These are phyloP conservation scores for Yamadazyma olivae DNA, from an alignment of 805 yeast genomes.

Conservation along the genomic window DNA sequence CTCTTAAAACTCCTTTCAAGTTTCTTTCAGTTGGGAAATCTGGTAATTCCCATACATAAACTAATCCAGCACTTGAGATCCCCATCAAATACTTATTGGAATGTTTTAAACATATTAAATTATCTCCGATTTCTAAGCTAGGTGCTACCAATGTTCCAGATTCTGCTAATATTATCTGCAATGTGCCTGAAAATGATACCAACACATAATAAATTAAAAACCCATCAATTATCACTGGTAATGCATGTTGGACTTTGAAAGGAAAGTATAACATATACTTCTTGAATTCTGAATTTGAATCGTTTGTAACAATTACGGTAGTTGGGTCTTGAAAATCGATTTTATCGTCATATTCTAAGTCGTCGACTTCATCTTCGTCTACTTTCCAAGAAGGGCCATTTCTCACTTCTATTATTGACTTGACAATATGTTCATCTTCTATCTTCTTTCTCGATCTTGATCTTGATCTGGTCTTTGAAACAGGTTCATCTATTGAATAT, in stretches of 20 bases:
- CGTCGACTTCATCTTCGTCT: slow-evolving; percentile 35
- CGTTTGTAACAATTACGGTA: slow-evolving; percentile 42
- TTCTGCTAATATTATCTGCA: slow-evolving; percentile 42
- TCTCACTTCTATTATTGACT: slow-evolving; percentile 37
- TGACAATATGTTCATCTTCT: slow-evolving; percentile 12
- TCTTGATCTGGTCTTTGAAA: not conserved
- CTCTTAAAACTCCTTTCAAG: slow-evolving; percentile 31
- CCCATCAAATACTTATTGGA: slow-evolving; percentile 33
- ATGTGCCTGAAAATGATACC: slow-evolving; percentile 57
- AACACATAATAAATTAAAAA: slow-evolving; percentile 45
- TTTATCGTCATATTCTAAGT: slow-evolving; percentile 30
- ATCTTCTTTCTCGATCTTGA: not conserved
- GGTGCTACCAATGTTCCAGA: slow-evolving; percentile 48
- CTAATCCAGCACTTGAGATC: slow-evolving; percentile 48
- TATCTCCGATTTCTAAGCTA: slow-evolving; percentile 49
- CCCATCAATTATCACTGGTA: slow-evolving; percentile 31
- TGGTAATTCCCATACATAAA: slow-evolving; percentile 50
- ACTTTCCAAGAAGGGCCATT: slow-evolving; percentile 42
- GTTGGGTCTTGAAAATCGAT: slow-evolving; percentile 48
- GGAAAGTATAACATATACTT: slow-evolving; percentile 42
- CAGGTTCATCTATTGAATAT: not conserved
- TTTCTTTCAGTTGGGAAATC: slow-evolving; percentile 12
- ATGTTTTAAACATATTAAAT: slow-evolving; percentile 38
- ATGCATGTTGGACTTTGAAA: slow-evolving; percentile 47
- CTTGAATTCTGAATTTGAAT: slow-evolving; percentile 21